Base-by-base conservation (phyloP, 345 rosid species). In the Citrus cavaleriei region DNA sequence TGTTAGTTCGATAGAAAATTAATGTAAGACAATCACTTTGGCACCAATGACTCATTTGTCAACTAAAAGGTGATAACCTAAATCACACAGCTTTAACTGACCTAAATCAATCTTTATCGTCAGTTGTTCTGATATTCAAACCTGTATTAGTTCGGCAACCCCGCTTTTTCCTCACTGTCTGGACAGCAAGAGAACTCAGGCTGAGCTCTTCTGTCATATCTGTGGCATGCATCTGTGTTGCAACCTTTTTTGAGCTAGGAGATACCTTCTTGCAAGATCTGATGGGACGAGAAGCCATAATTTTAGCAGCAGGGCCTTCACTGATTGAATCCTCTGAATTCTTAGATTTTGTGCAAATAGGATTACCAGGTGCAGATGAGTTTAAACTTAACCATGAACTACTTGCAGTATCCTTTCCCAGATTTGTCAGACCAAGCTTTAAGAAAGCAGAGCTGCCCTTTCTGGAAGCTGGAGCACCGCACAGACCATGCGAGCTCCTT, bases 371-470 rank as follows among this genome's bases (percentile, higher is more conserved):
- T 51, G 85, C 84, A 81, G 85, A 83, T 16, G 92, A 83, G 85
- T 92, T 93, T 81, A 93, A 88, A 83, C 92, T 95, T 84, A 93
- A 83, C 97, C 97, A 92, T 68, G 97, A 90, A 71, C 82, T 81
- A 82, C 83, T 79, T 49, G 84, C 70, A 60, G 78, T 71, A 70
- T 90, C 94, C 78, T 83, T 90, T 64, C 84, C 84, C 38, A 85
- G 79, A 69, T 71, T 69, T 4, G 79, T 79, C 74, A 77, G 77
- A 65, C 85, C 76, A 71, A 84, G 80, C 73, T 85, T 82, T 32
- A 82, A 83, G 16, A 72, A 82, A 73, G 85, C 78, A 62, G 85
- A 77, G 42, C 65, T 73, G 61, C 79, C 72, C 64, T 62, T 81
- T 73, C 67, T 37, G 9, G 78, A 82, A 60, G 42, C 62, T 32